Percentiles rank a stretch among this genome's conserved stretches.
Evolutionary conservation across 495 filamentous ascomycete species (phyloP).

Genomic region (Xylaria sp.): DNA sequence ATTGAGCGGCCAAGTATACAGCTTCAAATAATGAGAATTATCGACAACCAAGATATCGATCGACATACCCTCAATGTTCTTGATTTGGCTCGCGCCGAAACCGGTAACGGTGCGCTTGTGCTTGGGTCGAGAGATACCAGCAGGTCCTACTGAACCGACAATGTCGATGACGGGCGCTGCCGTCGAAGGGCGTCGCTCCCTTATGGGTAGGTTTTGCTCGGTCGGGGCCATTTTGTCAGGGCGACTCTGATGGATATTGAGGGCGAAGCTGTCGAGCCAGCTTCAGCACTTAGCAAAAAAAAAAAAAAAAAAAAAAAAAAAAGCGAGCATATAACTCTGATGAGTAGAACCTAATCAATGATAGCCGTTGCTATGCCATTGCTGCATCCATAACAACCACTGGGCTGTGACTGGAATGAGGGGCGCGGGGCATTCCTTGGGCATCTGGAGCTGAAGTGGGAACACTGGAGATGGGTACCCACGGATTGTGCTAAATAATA

Average conservation of each 20-base stretch:
- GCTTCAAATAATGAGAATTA: background rate
- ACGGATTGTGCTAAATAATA: slow-evolving; percentile 4
- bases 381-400: background rate
- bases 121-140: slow-evolving; percentile 77
- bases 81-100: slow-evolving; percentile 89
- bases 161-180: slow-evolving; percentile 84
- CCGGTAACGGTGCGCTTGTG: slow-evolving; percentile 95
- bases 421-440: slow-evolving; percentile 10
- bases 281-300: background rate
- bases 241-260: background rate
- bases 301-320: slow-evolving; percentile 13
- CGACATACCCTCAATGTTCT: slow-evolving; percentile 84
- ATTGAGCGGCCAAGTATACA: background rate
- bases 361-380: slow-evolving; percentile 3
- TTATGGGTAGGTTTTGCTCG: slow-evolving; percentile 41
- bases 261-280: background rate
- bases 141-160: slow-evolving; percentile 78
- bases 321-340: background rate
- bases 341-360: background rate
- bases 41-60: slow-evolving; percentile 26
- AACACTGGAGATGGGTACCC: slow-evolving; percentile 19
- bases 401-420: slow-evolving; percentile 23
- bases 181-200: slow-evolving; percentile 73
- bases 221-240: slow-evolving; percentile 42
- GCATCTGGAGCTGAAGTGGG: slow-evolving; percentile 13